Conservation (phyloP, 805 yeast species). For the Danielozyma ontarioensis region DNA sequence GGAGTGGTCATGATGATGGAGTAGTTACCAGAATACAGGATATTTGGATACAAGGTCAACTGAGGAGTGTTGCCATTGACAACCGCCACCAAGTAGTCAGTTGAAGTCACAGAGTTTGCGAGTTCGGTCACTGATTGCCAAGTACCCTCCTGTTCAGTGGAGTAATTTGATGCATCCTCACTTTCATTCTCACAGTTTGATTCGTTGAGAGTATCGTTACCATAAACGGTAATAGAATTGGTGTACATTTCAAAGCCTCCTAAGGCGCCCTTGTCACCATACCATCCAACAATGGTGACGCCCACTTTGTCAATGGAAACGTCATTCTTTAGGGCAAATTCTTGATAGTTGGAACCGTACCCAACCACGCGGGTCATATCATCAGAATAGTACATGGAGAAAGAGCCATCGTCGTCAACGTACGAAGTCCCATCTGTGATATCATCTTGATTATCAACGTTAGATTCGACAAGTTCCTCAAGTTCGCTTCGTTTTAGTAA, state of each 20-base stretch:
- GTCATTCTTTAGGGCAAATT: conserved; percentile 72
- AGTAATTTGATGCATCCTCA: conserved; percentile 16
- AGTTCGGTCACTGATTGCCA: conserved; percentile 28
- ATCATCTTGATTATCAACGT: conserved; percentile 20
- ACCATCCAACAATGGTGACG: conserved; percentile 59
- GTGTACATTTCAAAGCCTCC: conserved; percentile 71
- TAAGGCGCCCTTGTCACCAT: conserved; percentile 66
- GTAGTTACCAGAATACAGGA: conserved; percentile 70
- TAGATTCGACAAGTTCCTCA: conserved; percentile 16
- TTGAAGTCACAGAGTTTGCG: conserved; percentile 20
- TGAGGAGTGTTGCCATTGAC: conserved; percentile 23
- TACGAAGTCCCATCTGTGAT: conserved; percentile 30
- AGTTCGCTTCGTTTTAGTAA: conserved; percentile 41
- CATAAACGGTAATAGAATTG: conserved; percentile 56
- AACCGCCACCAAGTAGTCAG: conserved; percentile 28
- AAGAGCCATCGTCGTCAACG: conserved; percentile 30
- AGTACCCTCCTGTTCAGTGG: conserved; percentile 21
- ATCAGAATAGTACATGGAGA: conserved; percentile 24
- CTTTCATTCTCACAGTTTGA: conserved; percentile 47
- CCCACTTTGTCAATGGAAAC: conserved; percentile 58
- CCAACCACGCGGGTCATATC: conserved; percentile 33
- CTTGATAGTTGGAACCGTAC: conserved; percentile 57
- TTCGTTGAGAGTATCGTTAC: conserved; percentile 67
- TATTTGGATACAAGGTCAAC: conserved; percentile 56
- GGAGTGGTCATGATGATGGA: conserved; percentile 75